Evolutionary conservation across 2,329 filamentous ascomycete species (phyloP).

Genomic region (Thelonectria olida): DNA sequence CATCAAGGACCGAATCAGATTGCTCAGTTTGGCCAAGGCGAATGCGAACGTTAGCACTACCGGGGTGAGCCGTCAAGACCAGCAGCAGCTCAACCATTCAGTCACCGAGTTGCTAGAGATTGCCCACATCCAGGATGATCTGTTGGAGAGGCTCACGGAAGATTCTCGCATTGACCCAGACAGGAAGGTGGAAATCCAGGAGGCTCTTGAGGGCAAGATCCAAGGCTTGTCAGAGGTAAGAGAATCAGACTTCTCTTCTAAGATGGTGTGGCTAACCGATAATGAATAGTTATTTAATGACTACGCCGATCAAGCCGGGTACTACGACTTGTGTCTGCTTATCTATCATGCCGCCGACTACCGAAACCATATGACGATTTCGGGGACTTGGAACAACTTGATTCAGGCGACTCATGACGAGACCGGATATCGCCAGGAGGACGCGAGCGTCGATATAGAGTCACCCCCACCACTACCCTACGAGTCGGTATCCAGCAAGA

Average conservation of each 20-base stretch:
- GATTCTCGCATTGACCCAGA: slow-evolving; percentile 76
- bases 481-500: slow-evolving; percentile 72
- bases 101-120: slow-evolving; percentile 89
- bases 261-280: slow-evolving; percentile 37
- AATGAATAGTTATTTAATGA: slow-evolving; percentile 81
- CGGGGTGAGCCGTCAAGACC: slow-evolving; percentile 79
- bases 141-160: slow-evolving; percentile 78
- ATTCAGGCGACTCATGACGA: slow-evolving; percentile 76
- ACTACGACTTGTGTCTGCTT: slow-evolving; percentile 91
- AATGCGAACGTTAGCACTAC: slow-evolving; percentile 87
- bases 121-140: slow-evolving; percentile 93
- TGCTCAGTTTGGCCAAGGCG: slow-evolving; percentile 89
- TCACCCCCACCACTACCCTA: slow-evolving; percentile 66
- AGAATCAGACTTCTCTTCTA: background rate
- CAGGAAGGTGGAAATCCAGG: slow-evolving; percentile 70
- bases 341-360: slow-evolving; percentile 95
- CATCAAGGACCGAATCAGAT: slow-evolving; percentile 87
- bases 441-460: slow-evolving; percentile 50
- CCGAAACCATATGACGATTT: slow-evolving; percentile 85
- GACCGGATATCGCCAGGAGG: slow-evolving; percentile 53
- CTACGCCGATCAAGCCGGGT: slow-evolving; percentile 89
- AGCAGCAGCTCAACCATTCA: slow-evolving; percentile 86
- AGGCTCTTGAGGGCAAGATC: slow-evolving; percentile 80
- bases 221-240: slow-evolving; percentile 79
- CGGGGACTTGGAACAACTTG: slow-evolving; percentile 83